These are phyloP conservation scores for Orobanche coerulescens DNA, from an alignment of 257 asterid genomes.

Conservation along the genomic window DNA sequence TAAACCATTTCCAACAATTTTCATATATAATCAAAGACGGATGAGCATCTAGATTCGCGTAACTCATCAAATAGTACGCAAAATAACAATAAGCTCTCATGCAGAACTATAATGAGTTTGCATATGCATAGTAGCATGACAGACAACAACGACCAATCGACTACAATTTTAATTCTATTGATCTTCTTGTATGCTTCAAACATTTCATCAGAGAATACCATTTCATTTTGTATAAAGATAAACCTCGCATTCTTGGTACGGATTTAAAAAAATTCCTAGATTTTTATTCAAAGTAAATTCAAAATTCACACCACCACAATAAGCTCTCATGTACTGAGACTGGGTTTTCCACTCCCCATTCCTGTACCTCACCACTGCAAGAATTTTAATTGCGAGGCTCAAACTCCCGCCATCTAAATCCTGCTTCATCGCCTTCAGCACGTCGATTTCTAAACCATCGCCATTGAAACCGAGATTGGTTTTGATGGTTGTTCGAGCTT, in stretches of 20 bases:
- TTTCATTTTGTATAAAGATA: conserved; percentile 22
- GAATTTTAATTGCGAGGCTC: conserved; percentile 23
- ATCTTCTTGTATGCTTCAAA: conserved; percentile 8
- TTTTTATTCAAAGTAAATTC: conserved; percentile 19
- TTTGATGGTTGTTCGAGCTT: conserved; percentile 11
- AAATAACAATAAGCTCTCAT: not conserved
- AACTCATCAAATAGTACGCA: not conserved
- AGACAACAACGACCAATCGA: not conserved
- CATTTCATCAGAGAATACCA: not conserved
- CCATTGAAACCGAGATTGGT: conserved; percentile 17
- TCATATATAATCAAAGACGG: too few species aligned
- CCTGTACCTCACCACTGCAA: conserved; percentile 17
- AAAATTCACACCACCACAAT: conserved; percentile 29
- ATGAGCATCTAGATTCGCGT: not conserved
- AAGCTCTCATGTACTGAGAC: conserved; percentile 26
- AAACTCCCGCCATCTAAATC: conserved; percentile 33
- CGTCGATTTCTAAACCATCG: conserved; percentile 17
- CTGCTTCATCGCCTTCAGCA: conserved; percentile 17
- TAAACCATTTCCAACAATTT: too few species aligned
- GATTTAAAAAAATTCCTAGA: conserved; percentile 24
- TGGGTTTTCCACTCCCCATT: conserved; percentile 20
- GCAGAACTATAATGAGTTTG: not conserved
- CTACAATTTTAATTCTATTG: not conserved
- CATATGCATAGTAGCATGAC: not conserved
- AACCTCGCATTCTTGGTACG: conserved; percentile 27